phyloP scores from a whole-genome alignment of 345 rosid genomes.

The Corchorus capsularis region DNA sequence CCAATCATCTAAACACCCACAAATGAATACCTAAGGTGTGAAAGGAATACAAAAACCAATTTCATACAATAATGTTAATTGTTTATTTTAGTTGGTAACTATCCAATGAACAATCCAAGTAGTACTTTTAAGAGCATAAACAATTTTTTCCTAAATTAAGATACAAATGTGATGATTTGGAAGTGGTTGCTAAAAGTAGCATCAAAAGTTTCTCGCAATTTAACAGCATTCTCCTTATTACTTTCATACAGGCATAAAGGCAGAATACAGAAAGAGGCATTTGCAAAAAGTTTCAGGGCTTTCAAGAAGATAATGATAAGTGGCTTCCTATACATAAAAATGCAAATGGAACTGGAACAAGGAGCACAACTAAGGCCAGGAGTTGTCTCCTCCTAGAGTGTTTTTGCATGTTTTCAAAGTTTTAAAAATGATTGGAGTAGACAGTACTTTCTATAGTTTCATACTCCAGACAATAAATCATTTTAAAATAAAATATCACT shows the following conservation, averaged over 20 bases:
- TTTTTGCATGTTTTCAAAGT: slow-evolving; percentile 1
- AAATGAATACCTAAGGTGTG: not conserved
- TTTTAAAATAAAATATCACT: not conserved
- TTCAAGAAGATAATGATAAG: not conserved
- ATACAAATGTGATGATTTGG: not conserved
- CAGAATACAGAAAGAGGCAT: not conserved
- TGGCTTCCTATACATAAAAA: slow-evolving; percentile 8
- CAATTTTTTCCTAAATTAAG: not conserved
- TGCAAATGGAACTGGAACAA: not conserved
- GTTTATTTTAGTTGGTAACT: not conserved
- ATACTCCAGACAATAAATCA: not conserved
- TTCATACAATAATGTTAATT: not conserved
- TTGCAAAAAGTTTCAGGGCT: not conserved
- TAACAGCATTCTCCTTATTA: not conserved
- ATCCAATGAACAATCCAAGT: not conserved
- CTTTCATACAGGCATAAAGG: slow-evolving; percentile 3
- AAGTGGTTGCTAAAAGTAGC: not conserved
- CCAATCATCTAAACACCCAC: not conserved
- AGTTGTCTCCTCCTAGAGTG: not conserved
- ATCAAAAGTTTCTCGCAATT: not conserved
- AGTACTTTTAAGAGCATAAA: not conserved
- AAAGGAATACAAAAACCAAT: not conserved
- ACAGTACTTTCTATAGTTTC: not conserved
- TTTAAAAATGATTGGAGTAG: not conserved
- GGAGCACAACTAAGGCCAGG: not conserved